Evolutionary conservation across 345 rosid species (phyloP).

Genomic region (Isatis tinctoria): DNA sequence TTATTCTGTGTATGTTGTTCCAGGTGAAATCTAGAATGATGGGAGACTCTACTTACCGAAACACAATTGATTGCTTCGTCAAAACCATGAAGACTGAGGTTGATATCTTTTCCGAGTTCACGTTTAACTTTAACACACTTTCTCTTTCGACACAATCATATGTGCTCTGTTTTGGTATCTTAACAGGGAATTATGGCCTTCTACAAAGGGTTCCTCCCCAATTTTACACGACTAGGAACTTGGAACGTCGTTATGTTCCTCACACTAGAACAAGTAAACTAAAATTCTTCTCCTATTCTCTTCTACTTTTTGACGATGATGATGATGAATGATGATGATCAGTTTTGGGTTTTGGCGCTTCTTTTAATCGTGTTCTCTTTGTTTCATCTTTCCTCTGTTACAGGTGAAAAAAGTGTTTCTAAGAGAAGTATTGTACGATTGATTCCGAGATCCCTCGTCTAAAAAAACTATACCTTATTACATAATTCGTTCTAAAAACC

Average conservation of each 20-base stretch:
- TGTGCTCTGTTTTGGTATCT: slow-evolving; percentile 17
- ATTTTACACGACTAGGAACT: slow-evolving; percentile 84
- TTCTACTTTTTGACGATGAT: background rate
- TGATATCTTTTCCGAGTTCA: slow-evolving; percentile 16
- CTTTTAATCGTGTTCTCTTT: background rate
- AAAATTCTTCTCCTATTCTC: slow-evolving; percentile 9
- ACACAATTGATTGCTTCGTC: slow-evolving; percentile 83
- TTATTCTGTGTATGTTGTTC: slow-evolving; percentile 28
- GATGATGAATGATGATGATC: slow-evolving; percentile 11
- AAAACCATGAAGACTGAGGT: slow-evolving; percentile 89
- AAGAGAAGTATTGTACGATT: slow-evolving; percentile 58
- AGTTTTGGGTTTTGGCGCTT: background rate
- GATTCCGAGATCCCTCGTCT: slow-evolving; percentile 7
- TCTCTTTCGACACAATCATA: background rate
- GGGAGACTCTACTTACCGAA: slow-evolving; percentile 92
- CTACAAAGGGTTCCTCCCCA: slow-evolving; percentile 91
- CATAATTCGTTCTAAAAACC: slow-evolving; percentile 16
- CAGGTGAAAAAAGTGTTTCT: slow-evolving; percentile 70
- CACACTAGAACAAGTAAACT: slow-evolving; percentile 80
- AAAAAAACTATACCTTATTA: slow-evolving; percentile 9
- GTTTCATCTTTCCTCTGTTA: slow-evolving; percentile 7
- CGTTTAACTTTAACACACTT: background rate
- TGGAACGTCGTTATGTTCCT: slow-evolving; percentile 96
- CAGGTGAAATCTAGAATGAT: slow-evolving; percentile 99
- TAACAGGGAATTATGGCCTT: slow-evolving; percentile 78